Evolutionary conservation across 805 yeast genomes (phyloP), one percentile per base, ranked within the genome.

Genomic region (Maudiozyma pseudohumilis): DNA sequence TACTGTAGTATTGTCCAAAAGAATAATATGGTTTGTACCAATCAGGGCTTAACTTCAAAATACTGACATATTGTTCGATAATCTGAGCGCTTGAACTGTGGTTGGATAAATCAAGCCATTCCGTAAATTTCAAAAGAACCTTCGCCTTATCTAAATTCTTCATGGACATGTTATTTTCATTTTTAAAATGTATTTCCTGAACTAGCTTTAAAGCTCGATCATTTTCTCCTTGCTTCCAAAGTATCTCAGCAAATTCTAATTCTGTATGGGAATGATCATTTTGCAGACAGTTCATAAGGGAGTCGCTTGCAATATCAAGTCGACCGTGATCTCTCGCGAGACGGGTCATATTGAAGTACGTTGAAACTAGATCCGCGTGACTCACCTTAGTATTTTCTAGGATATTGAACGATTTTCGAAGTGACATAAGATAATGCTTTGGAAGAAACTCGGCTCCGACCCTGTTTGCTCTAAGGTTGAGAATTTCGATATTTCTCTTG

Each of bases 151-250:
- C 61, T 19, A 61, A 53, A 4, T 46, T 35, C 3, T 48, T 42
- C 11, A 51, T 35, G 3, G 30, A 21, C 3, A 38, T 35, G 23
- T 47, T 38, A 21, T 39, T 40, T 28, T 39, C 41, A 31, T 49
- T 39, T 37, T 40, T 49, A 16, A 48, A 44, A 30, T 56, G 46
- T 5, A 58, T 58, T 35, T 58, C 63, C 31, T 52, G 69, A 26
- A 84, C 62, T 6, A 75, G 65, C 36, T 80, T 77, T 31, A 89
- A 68, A 0, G 97, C 97, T 47, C 86, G 80, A 18, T 87, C 72
- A 42, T 75, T 84, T 44, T 86, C 94, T 1, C 94, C 95, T 52
- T 83, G 85, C 3, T 77, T 80, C 96, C 97, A 89, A 28, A 86
- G 59, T 7, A 92, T 66, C 40, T 82, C 77, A 0, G 96, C 80